Conservation (phyloP, 495 filamentous ascomycete genomes). For the Melanomma pulvis-pyrius region DNA sequence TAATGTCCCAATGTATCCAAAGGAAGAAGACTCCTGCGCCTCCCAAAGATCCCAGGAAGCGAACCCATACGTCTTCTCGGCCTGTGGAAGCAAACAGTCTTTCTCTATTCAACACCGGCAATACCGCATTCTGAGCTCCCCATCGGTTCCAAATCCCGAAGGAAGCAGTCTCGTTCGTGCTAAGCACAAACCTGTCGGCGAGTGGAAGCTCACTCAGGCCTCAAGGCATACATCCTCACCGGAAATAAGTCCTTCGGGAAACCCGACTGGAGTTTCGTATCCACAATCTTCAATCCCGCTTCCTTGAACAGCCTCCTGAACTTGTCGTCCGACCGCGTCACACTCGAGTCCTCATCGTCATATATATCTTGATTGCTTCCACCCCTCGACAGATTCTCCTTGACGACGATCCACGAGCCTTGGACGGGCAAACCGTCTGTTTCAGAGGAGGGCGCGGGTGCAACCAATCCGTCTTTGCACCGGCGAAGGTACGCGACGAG, state of each 20-base stretch:
- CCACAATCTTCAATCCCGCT: slow-evolving; percentile 67
- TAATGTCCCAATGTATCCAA: no score
- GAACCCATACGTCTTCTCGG: no score
- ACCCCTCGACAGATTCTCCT: slow-evolving; percentile 79
- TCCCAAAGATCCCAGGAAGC: no score
- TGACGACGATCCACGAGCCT: slow-evolving; percentile 68
- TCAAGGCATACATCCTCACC: slow-evolving; percentile 45
- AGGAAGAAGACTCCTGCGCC: no score
- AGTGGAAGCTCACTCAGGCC: slow-evolving; percentile 12
- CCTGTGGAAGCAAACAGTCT: no score
- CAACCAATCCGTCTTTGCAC: slow-evolving; percentile 59
- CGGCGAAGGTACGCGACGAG: slow-evolving; percentile 67
- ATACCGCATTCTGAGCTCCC: no score
- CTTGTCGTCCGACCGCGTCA: slow-evolving; percentile 73
- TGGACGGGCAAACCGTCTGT: background rate
- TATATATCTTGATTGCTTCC: slow-evolving; percentile 63
- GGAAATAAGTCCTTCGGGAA: slow-evolving; percentile 45
- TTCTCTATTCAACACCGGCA: no score
- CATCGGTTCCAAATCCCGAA: background rate
- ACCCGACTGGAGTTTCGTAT: slow-evolving; percentile 73
- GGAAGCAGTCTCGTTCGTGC: background rate
- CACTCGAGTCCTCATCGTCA: slow-evolving; percentile 77
- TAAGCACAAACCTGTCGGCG: background rate
- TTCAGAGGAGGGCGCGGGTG: slow-evolving; percentile 6
- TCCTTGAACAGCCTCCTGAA: slow-evolving; percentile 70